Evolutionary conservation across 73 alveolate genomes (phyloP).

Genomic region (Symbiodinium pilosum): DNA sequence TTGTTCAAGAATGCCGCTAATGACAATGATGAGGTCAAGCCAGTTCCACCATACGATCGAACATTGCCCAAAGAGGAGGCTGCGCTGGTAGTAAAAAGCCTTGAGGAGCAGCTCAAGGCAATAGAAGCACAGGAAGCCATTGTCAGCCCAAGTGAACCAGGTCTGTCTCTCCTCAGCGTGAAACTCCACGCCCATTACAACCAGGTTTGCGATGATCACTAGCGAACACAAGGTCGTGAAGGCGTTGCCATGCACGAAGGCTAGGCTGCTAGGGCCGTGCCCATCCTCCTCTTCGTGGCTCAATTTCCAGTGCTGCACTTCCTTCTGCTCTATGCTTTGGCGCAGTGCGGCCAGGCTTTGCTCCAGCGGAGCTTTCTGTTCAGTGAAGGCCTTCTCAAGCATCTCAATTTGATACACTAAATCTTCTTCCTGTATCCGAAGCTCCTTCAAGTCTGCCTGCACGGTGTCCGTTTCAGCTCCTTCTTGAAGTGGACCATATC

Average conservation of each 20-base stretch:
- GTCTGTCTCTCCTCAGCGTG: conserved; percentile 10
- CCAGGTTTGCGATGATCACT: background rate
- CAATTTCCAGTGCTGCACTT: background rate
- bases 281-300: background rate
- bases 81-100: background rate
- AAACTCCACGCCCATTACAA: background rate
- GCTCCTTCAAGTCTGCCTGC: too few species aligned
- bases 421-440: conserved; percentile 13
- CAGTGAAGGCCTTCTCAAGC: background rate
- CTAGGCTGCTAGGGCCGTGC: background rate
- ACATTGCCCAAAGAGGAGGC: conserved; percentile 39
- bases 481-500: too few species aligned
- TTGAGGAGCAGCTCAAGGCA: conserved; percentile 46
- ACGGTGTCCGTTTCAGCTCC: too few species aligned
- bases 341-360: background rate
- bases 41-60: conserved; percentile 83
- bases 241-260: background rate
- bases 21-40: conserved; percentile 61
- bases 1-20: conserved; percentile 28
- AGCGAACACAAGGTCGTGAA: background rate
- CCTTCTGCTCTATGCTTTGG: too few species aligned
- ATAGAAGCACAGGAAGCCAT: conserved; percentile 28
- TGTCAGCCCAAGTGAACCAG: conserved; percentile 17
- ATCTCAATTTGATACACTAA: background rate
- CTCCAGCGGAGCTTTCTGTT: background rate